Percentiles rank a stretch among this genome's conserved stretches.
These are phyloP conservation scores for Tylopilus intermedius DNA, from an alignment of 768 basidiomycete species.

Conservation along the genomic window DNA sequence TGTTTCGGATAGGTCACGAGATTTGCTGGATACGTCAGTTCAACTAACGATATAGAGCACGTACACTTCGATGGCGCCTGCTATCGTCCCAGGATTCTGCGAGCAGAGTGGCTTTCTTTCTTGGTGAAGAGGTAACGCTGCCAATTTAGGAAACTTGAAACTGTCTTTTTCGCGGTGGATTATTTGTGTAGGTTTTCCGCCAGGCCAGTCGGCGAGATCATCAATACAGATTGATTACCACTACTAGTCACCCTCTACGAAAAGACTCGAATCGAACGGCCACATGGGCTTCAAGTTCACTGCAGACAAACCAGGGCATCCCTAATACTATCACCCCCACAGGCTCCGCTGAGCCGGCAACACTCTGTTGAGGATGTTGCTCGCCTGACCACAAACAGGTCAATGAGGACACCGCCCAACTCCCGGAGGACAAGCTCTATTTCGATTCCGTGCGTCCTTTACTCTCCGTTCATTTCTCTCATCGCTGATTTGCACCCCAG, in stretches of 20 bases:
- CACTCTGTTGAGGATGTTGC: constrained; percentile 62
- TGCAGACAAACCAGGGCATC: not conserved
- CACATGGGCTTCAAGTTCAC: constrained; percentile 9
- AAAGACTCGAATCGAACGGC: too few species aligned
- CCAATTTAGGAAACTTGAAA: too few species aligned
- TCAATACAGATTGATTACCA: not conserved
- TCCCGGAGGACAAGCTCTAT: constrained; percentile 53
- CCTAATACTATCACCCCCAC: constrained; percentile 41
- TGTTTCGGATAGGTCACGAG: too few species aligned
- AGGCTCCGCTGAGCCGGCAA: constrained; percentile 61
- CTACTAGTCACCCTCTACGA: too few species aligned
- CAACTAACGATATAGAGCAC: too few species aligned
- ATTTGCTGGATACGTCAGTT: too few species aligned
- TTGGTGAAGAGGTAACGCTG: too few species aligned
- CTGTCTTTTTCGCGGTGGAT: too few species aligned
- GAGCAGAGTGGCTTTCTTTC: too few species aligned
- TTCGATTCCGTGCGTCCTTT: constrained; percentile 58
- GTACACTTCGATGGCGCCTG: too few species aligned
- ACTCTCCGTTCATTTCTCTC: not conserved
- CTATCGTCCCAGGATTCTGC: too few species aligned
- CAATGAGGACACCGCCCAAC: constrained; percentile 57
- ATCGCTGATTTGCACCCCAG: not conserved
- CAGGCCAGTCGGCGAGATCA: constrained; percentile 3
- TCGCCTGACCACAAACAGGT: constrained; percentile 50
- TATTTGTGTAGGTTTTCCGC: too few species aligned